phyloP scores from a whole-genome alignment of 106 monocot genomes.

The Acanthochlamys bracteata region DNA sequence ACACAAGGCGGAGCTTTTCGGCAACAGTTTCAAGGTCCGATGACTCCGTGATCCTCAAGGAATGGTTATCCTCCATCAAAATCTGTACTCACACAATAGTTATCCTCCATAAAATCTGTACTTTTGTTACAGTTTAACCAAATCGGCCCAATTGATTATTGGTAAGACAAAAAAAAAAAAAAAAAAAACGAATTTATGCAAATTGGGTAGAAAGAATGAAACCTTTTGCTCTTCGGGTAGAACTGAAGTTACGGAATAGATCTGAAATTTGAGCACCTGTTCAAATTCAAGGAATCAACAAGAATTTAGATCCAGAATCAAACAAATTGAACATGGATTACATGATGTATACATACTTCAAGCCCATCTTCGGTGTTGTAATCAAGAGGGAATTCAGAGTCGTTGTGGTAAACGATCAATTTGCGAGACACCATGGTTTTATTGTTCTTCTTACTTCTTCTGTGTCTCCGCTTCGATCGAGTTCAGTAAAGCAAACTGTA shows the following conservation, averaged over 20 bases:
- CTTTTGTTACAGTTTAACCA: too few species aligned
- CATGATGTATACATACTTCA: constrained; percentile 41
- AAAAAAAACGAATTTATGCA: background rate
- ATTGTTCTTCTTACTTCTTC: too few species aligned
- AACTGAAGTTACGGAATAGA: constrained; percentile 80
- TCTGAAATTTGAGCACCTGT: constrained; percentile 75
- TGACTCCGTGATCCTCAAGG: constrained; percentile 29
- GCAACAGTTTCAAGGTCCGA: constrained; percentile 56
- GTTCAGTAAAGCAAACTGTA: too few species aligned
- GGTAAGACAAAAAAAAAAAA: background rate
- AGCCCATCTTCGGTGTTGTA: constrained; percentile 75
- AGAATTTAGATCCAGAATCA: too few species aligned
- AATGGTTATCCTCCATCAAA: constrained; percentile 28
- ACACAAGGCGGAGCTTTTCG: constrained; percentile 47
- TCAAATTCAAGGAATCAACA: too few species aligned
- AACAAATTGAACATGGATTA: too few species aligned
- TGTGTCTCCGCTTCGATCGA: too few species aligned
- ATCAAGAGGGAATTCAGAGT: constrained; percentile 39
- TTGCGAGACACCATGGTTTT: constrained; percentile 77
- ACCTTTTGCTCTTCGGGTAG: constrained; percentile 80
- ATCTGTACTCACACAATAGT: constrained; percentile 32
- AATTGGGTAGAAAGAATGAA: background rate
- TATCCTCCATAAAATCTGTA: too few species aligned
- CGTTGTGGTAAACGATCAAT: constrained; percentile 47
- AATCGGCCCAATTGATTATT: too few species aligned